Percentiles rank a stretch among this genome's conserved stretches.
Conservation (phyloP, 1,284 basidiomycete genomes). For the Apiotrichum gracile region DNA sequence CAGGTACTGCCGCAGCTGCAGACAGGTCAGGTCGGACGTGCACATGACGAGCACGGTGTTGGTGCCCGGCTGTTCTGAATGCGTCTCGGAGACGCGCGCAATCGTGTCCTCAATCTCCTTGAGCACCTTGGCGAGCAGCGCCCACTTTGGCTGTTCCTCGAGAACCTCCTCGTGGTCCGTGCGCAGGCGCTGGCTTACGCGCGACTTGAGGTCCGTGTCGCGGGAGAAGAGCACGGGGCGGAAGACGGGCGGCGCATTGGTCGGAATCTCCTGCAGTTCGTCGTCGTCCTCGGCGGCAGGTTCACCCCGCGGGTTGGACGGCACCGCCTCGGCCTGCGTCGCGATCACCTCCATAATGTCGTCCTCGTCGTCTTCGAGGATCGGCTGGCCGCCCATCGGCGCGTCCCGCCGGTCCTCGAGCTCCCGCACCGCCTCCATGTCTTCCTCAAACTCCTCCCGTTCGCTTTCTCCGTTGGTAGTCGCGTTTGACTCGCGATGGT, state of each 20-base stretch:
- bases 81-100: conserved; percentile 31
- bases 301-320: conserved; percentile 10
- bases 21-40: conserved; percentile 70
- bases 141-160: conserved; percentile 96
- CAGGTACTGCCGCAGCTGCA: conserved; percentile 71
- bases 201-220: conserved; percentile 27
- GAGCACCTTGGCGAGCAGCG: conserved; percentile 72
- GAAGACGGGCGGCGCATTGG: conserved; percentile 36
- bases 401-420: conserved; percentile 18
- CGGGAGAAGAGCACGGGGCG: conserved; percentile 28
- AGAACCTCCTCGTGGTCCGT: conserved; percentile 76
- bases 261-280: conserved; percentile 58
- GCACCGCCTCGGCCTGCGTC: conserved; percentile 35
- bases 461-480: conserved; percentile 19
- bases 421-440: conserved; percentile 38
- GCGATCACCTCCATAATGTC: conserved; percentile 42
- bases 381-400: conserved; percentile 8
- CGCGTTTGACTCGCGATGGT: conserved; percentile 7
- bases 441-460: conserved; percentile 32
- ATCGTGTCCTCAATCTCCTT: conserved; percentile 91
- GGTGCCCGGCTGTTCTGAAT: conserved; percentile 57
- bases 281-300: conserved; percentile 54
- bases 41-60: conserved; percentile 84
- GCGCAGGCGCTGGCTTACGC: conserved; percentile 59
- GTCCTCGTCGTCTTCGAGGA: conserved; percentile 30